These are phyloP conservation scores for Botryotinia narcissicola DNA, from an alignment of 2,329 filamentous ascomycete genomes.

Conservation along the genomic window DNA sequence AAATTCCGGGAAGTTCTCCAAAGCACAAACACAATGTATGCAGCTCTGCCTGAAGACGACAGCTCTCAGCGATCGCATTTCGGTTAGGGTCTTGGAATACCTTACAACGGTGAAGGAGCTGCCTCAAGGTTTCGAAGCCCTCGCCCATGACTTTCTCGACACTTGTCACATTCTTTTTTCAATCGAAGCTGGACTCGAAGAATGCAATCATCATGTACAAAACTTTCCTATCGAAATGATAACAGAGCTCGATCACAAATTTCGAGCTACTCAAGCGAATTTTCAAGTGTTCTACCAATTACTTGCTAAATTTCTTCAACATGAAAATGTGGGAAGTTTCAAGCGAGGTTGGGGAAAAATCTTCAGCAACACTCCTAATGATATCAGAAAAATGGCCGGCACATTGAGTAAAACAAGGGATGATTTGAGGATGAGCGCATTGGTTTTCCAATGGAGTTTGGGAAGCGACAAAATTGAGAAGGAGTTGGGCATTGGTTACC, in stretches of 20 bases:
- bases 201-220: conserved; percentile 50
- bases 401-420: conserved; percentile 59
- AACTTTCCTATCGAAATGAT: conserved; percentile 59
- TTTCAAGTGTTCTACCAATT: conserved; percentile 63
- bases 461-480: conserved; percentile 57
- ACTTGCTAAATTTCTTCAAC: conserved; percentile 52
- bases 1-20: conserved; percentile 18
- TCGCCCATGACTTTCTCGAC: conserved; percentile 66
- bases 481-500: conserved; percentile 64
- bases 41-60: conserved; percentile 59
- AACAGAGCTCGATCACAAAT: conserved; percentile 62
- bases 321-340: conserved; percentile 19
- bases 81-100: conserved; percentile 64
- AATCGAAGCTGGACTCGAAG: conserved; percentile 64
- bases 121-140: conserved; percentile 54
- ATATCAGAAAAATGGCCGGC: conserved; percentile 58
- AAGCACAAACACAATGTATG: conserved; percentile 36
- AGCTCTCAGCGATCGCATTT: conserved; percentile 59
- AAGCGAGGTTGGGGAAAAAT: conserved; percentile 61
- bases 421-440: conserved; percentile 60
- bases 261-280: conserved; percentile 58
- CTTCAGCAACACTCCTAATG: conserved; percentile 52
- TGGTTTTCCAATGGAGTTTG: conserved; percentile 64
- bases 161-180: conserved; percentile 64
- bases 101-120: conserved; percentile 55